Conservation (phyloP, 2,329 filamentous ascomycete genomes). For the Talaromyces albobiverticillius region DNA sequence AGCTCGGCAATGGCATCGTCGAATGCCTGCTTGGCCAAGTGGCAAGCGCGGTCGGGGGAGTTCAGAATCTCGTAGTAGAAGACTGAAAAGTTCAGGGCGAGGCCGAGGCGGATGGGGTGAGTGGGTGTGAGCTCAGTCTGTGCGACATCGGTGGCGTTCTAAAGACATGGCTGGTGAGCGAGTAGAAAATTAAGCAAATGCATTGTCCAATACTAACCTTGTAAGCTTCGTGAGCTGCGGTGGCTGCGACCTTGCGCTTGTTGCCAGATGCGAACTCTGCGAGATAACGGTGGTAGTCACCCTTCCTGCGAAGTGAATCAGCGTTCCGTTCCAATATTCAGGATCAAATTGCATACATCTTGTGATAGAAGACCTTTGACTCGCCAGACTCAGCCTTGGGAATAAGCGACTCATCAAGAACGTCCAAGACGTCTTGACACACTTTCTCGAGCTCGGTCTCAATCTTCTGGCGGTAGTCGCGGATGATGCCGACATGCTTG, state of each 20-base stretch:
- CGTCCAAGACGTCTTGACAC: constrained; percentile 94
- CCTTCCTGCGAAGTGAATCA: constrained; percentile 69
- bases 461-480: constrained; percentile 98
- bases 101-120: constrained; percentile 95
- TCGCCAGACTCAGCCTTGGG: constrained; percentile 91
- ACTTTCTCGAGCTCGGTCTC: constrained; percentile 95
- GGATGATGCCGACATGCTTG: constrained; percentile 84
- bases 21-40: constrained; percentile 98
- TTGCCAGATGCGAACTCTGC: constrained; percentile 94
- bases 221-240: constrained; percentile 95
- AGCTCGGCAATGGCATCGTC: constrained; percentile 98
- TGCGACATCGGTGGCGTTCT: constrained; percentile 97
- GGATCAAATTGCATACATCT: constrained; percentile 74
- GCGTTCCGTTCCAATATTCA: background rate
- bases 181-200: constrained; percentile 15
- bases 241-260: constrained; percentile 90
- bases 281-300: constrained; percentile 98
- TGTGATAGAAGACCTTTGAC: constrained; percentile 99
- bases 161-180: constrained; percentile 24
- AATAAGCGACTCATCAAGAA: constrained; percentile 91
- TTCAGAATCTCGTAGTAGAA: constrained; percentile 99
- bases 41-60: constrained; percentile 95
- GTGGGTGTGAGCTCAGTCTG: constrained; percentile 97
- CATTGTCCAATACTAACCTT: constrained; percentile 69
- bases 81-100: constrained; percentile 98